Evolutionary conservation across 495 filamentous ascomycete genomes (phyloP).

Genomic region (Tuber calosporum): DNA sequence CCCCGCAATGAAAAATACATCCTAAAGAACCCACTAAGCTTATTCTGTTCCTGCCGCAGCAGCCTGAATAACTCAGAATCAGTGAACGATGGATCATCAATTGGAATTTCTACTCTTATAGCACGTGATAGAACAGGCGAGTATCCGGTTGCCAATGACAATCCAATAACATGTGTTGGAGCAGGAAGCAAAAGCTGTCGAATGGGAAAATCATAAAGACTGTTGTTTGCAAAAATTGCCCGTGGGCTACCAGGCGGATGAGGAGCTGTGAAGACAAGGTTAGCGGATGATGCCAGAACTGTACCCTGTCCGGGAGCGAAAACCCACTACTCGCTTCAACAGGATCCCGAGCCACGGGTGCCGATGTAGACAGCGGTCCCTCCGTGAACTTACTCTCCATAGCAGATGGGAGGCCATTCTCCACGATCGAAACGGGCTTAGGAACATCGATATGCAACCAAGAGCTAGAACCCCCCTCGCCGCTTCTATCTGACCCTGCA

Average conservation of each 20-base stretch:
- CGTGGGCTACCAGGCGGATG: neutral
- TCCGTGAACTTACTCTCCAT: neutral
- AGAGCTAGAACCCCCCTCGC: neutral
- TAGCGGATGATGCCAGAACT: neutral
- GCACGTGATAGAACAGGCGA: neutral
- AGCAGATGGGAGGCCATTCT: neutral
- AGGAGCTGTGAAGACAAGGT: neutral
- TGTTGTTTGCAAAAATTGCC: neutral
- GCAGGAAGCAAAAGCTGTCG: neutral
- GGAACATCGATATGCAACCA: neutral
- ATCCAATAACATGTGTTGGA: neutral
- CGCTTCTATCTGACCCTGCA: neutral
- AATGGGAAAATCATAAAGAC: neutral
- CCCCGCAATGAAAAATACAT: slow-evolving; percentile 20
- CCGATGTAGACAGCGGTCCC: neutral
- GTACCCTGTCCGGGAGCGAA: neutral
- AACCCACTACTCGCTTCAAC: neutral
- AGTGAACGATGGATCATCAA: neutral
- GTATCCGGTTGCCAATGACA: neutral
- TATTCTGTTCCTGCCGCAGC: slow-evolving; percentile 13
- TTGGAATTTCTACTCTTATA: neutral
- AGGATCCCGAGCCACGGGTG: neutral
- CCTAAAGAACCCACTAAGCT: slow-evolving; percentile 24
- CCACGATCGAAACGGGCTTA: neutral
- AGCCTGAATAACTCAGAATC: slow-evolving; percentile 21